Base-by-base conservation (phyloP, 768 basidiomycete genomes). In the Boletus sensibilis region DNA sequence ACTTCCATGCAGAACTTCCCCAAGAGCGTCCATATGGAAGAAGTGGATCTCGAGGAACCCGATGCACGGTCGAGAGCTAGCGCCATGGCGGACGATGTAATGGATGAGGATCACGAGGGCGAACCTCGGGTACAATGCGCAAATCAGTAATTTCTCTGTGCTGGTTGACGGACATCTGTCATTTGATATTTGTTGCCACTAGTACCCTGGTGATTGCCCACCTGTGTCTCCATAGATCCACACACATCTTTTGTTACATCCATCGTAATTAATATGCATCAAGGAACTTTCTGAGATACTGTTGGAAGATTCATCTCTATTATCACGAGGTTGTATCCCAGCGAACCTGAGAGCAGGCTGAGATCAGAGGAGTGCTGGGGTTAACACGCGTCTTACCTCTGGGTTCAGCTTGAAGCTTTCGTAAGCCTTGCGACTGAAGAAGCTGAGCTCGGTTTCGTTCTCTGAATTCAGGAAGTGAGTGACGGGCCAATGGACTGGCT, bases 51-150 rank as follows among this genome's bases (percentile, higher is more conserved):
- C 45, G 83, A 88, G 49, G 88, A 94, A 63, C 83, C 86, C 6
- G 90, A 94, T 70, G 82, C 85, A 58, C 66, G 69, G 16, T 73
- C 74, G 71, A 74, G 79, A 71, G 68, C 73, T 64, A 73, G 69
- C 58, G 73, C 79, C 31, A 75, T 82, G 63, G 77, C 77, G 29
- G 88, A 88, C 38, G 93, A 97, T 54, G 76, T 82, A 14, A 97
- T 97, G 94, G 95, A 98, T 63, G 94, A 96, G 74, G 95, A 96
- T 65, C 79, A 80, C 53, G 90, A 91, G 1, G 77, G 75, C n/a
- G 86, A 91, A 71, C 93, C 94, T 25, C 87, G 93, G 38, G 95
- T 98, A 45, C 95, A 97, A 79, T 98, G 96, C 72, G 93, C 94
- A 38, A 89, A 93, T 74, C 92, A 94, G 79, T 94, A 73, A 76